These are phyloP conservation scores for Mrakia gelida DNA, from an alignment of 768 basidiomycete species.

Conservation along the genomic window DNA sequence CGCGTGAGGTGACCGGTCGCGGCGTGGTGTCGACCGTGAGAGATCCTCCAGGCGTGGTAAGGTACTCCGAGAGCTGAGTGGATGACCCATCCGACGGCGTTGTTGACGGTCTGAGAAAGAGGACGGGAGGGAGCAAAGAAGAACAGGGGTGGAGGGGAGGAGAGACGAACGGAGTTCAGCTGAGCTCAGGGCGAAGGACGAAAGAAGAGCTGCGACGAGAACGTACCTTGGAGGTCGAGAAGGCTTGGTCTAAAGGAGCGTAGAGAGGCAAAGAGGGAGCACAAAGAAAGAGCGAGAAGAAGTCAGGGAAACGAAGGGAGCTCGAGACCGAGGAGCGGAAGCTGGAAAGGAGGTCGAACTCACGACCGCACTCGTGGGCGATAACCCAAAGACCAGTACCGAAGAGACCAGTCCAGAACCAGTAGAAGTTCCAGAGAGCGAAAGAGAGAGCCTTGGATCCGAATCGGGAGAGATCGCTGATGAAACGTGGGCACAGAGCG, in stretches of 20 bases:
- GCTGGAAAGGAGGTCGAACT: not conserved
- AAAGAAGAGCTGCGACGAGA: not conserved
- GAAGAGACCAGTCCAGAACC: conserved; percentile 76
- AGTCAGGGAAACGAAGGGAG: not conserved
- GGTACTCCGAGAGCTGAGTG: conserved; percentile 91
- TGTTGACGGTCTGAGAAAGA: conserved; percentile 71
- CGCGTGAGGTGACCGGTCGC: conserved; percentile 87
- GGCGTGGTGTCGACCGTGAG: conserved; percentile 92
- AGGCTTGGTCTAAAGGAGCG: conserved; percentile 39
- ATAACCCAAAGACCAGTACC: conserved; percentile 94
- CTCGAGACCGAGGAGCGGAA: not conserved
- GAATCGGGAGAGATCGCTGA: conserved; percentile 49
- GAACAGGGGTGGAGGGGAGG: not conserved
- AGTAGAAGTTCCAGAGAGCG: conserved; percentile 72
- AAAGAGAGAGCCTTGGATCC: conserved; percentile 54
- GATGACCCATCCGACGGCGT: conserved; percentile 84
- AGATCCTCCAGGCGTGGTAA: conserved; percentile 94
- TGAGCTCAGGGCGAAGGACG: not conserved
- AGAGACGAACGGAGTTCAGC: not conserved
- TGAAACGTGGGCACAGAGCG: not conserved
- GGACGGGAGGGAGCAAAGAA: not conserved
- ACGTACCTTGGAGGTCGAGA: conserved; percentile 3
- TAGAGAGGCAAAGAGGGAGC: too few species aligned
- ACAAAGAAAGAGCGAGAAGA: not conserved
- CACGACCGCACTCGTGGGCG: conserved; percentile 72